phyloP scores from a whole-genome alignment of 192 early-diverging fungal genomes.

The Umbelopsis isabellina region DNA sequence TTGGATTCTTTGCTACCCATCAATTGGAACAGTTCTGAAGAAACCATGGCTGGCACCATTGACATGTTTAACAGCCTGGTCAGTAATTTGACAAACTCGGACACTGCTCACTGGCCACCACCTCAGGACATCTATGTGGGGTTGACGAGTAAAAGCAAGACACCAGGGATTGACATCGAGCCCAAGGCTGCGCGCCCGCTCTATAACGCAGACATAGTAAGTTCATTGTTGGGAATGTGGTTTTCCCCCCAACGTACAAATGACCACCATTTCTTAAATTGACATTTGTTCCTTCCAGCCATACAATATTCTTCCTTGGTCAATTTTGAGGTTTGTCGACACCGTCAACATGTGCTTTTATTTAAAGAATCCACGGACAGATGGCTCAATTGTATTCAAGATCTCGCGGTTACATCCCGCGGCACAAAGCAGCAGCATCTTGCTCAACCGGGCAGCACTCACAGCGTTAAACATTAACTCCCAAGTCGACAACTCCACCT shows the following conservation, averaged over 20 bases:
- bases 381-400: neutral
- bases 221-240: neutral
- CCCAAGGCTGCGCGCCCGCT: neutral
- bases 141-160: neutral
- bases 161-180: neutral
- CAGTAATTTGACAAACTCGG: neutral
- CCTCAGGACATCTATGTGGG: neutral
- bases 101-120: neutral
- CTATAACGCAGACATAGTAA: neutral
- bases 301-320: constrained; percentile 1
- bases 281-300: neutral
- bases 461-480: neutral
- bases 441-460: neutral
- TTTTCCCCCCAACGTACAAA: neutral
- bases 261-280: neutral
- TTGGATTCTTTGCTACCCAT: too few species aligned
- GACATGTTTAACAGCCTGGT: neutral
- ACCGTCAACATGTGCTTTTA: neutral
- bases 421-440: neutral
- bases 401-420: neutral
- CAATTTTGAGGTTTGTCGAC: neutral
- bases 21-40: too few species aligned
- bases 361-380: neutral
- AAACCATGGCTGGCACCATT: neutral
- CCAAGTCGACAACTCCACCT: neutral